Base-by-base conservation (phyloP, 192 early-diverging fungal species). In the Phycomyces blakesleeanus region DNA sequence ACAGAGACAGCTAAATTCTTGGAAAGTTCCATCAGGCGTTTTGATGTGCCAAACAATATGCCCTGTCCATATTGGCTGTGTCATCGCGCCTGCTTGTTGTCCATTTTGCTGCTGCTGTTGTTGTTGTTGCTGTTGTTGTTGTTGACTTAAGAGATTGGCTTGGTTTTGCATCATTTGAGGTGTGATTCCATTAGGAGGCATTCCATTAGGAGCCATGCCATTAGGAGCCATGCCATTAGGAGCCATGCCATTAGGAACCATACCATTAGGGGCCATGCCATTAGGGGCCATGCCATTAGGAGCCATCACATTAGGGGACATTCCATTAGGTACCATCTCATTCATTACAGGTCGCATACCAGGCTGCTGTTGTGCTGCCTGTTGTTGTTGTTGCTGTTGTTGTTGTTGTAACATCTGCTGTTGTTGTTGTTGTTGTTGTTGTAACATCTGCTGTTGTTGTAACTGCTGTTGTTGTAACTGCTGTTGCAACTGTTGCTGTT, bases 41-140 rank as follows among this genome's bases (percentile, higher is more conserved):
- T 76, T 76, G 39, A 76, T 63, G 41, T 64, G 59, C 74, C 74
- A 76, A 5, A 71, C 74, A 67, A 76, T 76, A 34, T 69, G 64
- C 3, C 74, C 74, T 8, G 59, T 63, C 74, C 74, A 76, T 1
- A 76, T 63, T 3, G 69, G 64, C 29, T 54, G 64, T 10, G 58
- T 52, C 2, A 62, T 56, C 0, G 55, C 56, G 12, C 47, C 52
- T 24, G 42, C 51, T 55, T 63, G n/a, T n/a, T n/a, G 55, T 18
- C 10, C 24, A 2, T 63, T 60, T 27, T 68, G 66, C 0, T n/a
- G 5, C 18, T 67, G 65, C n/a, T 59, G 64, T 24, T 34, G 44
- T 59, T 66, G 64, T 9, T 54, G 64, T 29, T 66, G 64, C 11
- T 66, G 55, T 41, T 54, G 39, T 16, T 51, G 42, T 57, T 55